Conservation (phyloP, 257 asterid species). For the Phtheirospermum japonicum region DNA sequence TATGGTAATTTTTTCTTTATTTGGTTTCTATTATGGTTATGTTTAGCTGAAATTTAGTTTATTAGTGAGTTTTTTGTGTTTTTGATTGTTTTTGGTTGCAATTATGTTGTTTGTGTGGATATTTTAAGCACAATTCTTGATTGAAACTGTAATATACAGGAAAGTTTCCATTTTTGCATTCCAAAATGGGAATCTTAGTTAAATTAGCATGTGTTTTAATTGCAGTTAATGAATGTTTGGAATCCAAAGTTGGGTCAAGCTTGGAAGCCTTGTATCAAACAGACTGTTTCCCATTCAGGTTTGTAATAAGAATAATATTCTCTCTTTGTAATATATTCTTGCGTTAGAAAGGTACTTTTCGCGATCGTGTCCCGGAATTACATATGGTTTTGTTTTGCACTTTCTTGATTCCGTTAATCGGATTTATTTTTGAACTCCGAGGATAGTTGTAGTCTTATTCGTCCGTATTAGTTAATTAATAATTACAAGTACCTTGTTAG, state of each 20-base stretch:
- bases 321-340: background rate
- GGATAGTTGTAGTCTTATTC: background rate
- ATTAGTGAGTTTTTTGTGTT: background rate
- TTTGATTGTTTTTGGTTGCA: background rate
- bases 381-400: background rate
- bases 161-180: background rate
- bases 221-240: slow-evolving; percentile 88
- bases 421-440: background rate
- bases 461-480: slow-evolving; percentile 4
- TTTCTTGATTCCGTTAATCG: background rate
- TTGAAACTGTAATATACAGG: slow-evolving; percentile 15
- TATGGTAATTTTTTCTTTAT: slow-evolving; percentile 47
- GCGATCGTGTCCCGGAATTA: slow-evolving; percentile 1
- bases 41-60: background rate
- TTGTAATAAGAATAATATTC: slow-evolving; percentile 19
- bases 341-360: background rate
- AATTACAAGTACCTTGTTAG: slow-evolving; percentile 12
- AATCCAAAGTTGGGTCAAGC: slow-evolving; percentile 68
- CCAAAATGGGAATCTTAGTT: background rate
- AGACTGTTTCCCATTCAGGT: slow-evolving; percentile 70
- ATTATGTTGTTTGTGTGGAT: slow-evolving; percentile 6
- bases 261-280: slow-evolving; percentile 90
- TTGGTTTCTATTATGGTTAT: background rate
- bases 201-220: background rate
- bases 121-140: background rate